phyloP scores from a whole-genome alignment of 805 yeast species.

The Pichia exigua region DNA sequence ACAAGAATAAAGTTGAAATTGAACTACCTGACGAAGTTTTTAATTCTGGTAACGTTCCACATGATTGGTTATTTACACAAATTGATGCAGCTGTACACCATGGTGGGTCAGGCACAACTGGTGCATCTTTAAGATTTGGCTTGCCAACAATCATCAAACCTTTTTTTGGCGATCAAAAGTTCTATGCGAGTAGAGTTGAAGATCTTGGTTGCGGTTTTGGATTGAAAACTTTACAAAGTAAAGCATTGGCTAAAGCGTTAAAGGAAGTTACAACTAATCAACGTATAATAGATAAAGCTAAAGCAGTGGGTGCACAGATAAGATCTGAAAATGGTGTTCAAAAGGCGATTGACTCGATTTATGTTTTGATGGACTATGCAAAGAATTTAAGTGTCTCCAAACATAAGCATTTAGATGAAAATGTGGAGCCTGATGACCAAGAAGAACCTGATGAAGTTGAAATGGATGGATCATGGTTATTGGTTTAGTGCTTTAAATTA shows the following conservation, averaged over 20 bases:
- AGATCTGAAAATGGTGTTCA: conserved; percentile 73
- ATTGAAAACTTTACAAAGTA: conserved; percentile 58
- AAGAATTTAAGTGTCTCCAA: conserved; percentile 45
- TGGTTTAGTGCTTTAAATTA: conserved; percentile 8
- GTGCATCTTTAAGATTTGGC: conserved; percentile 82
- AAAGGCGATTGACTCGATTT: conserved; percentile 70
- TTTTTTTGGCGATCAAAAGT: conserved; percentile 93
- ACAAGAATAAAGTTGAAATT: conserved; percentile 29
- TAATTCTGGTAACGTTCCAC: conserved; percentile 71
- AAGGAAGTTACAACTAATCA: conserved; percentile 58
- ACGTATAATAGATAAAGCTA: conserved; percentile 62
- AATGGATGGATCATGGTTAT: conserved; percentile 26
- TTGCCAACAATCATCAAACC: conserved; percentile 88
- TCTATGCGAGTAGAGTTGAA: conserved; percentile 80
- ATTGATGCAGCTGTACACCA: conserved; percentile 95
- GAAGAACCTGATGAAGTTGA: conserved; percentile 10
- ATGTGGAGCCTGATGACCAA: conserved; percentile 15
- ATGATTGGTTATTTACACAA: conserved; percentile 87
- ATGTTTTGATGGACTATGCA: conserved; percentile 73
- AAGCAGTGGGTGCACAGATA: conserved; percentile 52
- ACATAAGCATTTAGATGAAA: conserved; percentile 22
- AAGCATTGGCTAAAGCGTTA: conserved; percentile 59
- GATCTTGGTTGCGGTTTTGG: conserved; percentile 82
- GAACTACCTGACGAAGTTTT: conserved; percentile 60
- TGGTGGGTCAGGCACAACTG: conserved; percentile 96